A percentile compares a stretch with the other conserved stretches of the same genome.
These are phyloP conservation scores for Aspergillus taichungensis DNA, from an alignment of 495 filamentous ascomycete species.

Conservation along the genomic window DNA sequence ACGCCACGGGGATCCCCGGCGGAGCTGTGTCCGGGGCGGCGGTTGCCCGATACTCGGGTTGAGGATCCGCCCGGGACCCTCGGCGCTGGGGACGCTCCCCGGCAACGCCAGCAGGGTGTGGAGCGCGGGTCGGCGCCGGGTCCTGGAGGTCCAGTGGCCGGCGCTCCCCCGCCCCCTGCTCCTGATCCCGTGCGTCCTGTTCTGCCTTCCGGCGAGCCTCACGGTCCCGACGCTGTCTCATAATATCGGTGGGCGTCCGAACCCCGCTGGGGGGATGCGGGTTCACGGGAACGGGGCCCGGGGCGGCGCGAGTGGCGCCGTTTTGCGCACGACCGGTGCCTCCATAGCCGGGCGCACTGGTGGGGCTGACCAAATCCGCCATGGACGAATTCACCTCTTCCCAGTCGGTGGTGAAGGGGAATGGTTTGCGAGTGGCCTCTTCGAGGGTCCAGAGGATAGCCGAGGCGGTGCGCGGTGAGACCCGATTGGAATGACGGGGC, in stretches of 20 bases:
- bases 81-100: slow-evolving; percentile 38
- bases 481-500: slow-evolving; percentile 45
- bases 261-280: slow-evolving; percentile 36
- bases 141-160: slow-evolving; percentile 40
- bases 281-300: slow-evolving; percentile 40
- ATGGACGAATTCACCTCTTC: slow-evolving; percentile 91
- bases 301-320: slow-evolving; percentile 36
- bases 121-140: slow-evolving; percentile 11
- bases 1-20: neutral
- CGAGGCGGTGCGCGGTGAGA: slow-evolving; percentile 57
- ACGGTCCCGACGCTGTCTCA: slow-evolving; percentile 60
- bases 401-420: slow-evolving; percentile 74
- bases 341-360: slow-evolving; percentile 28
- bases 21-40: neutral
- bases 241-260: slow-evolving; percentile 60
- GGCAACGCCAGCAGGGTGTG: slow-evolving; percentile 52
- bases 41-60: slow-evolving; percentile 10
- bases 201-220: slow-evolving; percentile 60
- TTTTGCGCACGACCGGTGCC: slow-evolving; percentile 41
- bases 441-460: slow-evolving; percentile 89
- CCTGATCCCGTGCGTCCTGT: slow-evolving; percentile 37
- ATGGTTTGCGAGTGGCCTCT: slow-evolving; percentile 76
- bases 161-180: slow-evolving; percentile 46
- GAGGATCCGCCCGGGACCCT: slow-evolving; percentile 18
- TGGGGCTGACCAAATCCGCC: slow-evolving; percentile 67